These are phyloP conservation scores for Posidonia oceanica DNA, from an alignment of 116 monocot species.

Conservation along the genomic window DNA sequence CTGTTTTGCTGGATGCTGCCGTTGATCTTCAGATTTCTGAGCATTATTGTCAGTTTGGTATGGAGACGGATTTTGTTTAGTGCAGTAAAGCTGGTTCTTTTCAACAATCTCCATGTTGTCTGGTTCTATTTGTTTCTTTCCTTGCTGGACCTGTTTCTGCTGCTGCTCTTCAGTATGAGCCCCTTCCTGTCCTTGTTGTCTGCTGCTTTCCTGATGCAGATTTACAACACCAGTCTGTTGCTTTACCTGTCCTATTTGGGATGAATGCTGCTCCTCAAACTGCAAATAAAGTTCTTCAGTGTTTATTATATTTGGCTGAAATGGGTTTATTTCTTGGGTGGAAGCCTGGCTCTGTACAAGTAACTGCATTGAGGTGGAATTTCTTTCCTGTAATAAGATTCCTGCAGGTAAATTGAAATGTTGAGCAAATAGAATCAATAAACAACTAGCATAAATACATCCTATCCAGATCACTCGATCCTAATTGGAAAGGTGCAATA, in stretches of 20 bases:
- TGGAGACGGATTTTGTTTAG: constrained; percentile 23
- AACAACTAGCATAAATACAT: background rate
- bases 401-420: background rate
- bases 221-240: constrained; percentile 13
- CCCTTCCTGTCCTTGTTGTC: constrained; percentile 14
- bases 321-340: constrained; percentile 1
- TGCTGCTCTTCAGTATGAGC: constrained; percentile 14
- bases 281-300: constrained; percentile 21
- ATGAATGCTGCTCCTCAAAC: constrained; percentile 15
- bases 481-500: no score
- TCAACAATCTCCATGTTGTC: constrained; percentile 10
- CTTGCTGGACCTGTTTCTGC: background rate
- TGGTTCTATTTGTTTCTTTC: background rate
- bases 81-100: constrained; percentile 11
- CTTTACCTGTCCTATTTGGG: constrained; percentile 14
- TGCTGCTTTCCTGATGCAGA: constrained; percentile 14
- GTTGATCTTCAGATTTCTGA: constrained; percentile 27
- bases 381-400: background rate
- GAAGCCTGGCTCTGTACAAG: background rate
- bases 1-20: constrained; percentile 7
- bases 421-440: background rate
- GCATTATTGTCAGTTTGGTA: constrained; percentile 19
- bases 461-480: no score
- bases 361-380: background rate
- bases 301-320: constrained; percentile 3